phyloP scores from a whole-genome alignment of 1,284 basidiomycete species.

The Gymnopus androsaceus region DNA sequence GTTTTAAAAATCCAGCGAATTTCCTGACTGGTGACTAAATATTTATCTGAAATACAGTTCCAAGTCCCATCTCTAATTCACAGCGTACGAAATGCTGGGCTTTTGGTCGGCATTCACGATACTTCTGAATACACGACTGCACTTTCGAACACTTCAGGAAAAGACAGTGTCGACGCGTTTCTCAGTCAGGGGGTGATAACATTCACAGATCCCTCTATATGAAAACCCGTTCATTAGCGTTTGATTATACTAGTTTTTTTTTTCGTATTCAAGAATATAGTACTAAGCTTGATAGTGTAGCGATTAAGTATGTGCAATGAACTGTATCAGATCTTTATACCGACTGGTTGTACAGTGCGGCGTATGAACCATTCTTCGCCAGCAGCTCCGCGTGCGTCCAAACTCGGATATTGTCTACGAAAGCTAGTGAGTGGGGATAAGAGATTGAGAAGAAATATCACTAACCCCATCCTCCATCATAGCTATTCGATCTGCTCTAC shows the following conservation, averaged over 20 bases:
- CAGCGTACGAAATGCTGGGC: constrained; percentile 85
- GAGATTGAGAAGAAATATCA: constrained; percentile 16
- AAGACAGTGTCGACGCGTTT: constrained; percentile 65
- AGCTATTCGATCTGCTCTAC: constrained; percentile 79
- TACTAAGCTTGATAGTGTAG: constrained; percentile 9
- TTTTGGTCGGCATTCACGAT: constrained; percentile 83
- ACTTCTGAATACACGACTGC: constrained; percentile 45
- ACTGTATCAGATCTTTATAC: constrained; percentile 38
- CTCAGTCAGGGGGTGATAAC: constrained; percentile 62
- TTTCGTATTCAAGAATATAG: constrained; percentile 6
- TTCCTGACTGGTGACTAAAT: neutral
- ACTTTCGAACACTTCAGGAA: constrained; percentile 40
- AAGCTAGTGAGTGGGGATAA: constrained; percentile 19
- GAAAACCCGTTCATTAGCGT: constrained; percentile 21
- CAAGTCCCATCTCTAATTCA: constrained; percentile 84
- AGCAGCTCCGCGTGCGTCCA: constrained; percentile 77
- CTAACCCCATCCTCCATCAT: constrained; percentile 83
- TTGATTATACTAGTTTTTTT: constrained; percentile 1
- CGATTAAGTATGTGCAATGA: neutral
- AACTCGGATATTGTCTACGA: constrained; percentile 75
- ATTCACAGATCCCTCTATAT: constrained; percentile 55
- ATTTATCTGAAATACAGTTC: constrained; percentile 41
- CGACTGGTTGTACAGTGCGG: constrained; percentile 69
- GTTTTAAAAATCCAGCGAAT: too few species aligned
- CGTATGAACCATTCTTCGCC: constrained; percentile 61